Conservation (phyloP, 495 filamentous ascomycete genomes). For the Apiosordaria backusii region DNA sequence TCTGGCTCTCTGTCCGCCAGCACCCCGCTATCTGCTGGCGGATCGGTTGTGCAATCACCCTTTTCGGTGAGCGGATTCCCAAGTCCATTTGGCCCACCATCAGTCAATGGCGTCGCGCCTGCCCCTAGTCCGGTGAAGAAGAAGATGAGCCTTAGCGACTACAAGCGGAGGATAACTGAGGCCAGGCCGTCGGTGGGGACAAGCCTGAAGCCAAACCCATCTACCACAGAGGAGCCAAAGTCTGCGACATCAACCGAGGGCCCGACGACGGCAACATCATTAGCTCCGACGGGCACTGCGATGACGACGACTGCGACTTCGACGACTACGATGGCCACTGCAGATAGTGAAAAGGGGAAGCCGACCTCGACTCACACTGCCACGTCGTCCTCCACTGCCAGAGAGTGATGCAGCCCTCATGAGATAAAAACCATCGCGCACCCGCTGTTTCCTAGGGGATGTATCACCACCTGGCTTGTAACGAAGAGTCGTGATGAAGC, state of each 20-base stretch:
- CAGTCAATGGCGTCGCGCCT: conserved; percentile 43
- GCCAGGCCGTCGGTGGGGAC: conserved; percentile 36
- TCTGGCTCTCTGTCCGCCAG: conserved; percentile 32
- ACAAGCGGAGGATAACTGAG: conserved; percentile 53
- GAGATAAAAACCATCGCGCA: too few species aligned
- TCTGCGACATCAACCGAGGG: conserved; percentile 24
- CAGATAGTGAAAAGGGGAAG: too few species aligned
- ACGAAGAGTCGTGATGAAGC: background rate
- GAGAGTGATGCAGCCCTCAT: background rate
- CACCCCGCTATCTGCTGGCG: conserved; percentile 44
- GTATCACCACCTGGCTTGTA: background rate
- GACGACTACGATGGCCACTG: background rate
- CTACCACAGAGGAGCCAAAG: conserved; percentile 40
- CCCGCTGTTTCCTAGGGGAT: too few species aligned
- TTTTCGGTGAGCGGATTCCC: conserved; percentile 36
- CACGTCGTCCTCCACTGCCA: background rate
- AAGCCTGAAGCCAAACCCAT: conserved; percentile 31
- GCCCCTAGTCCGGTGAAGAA: conserved; percentile 64
- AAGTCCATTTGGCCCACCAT: conserved; percentile 42
- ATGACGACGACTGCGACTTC: conserved; percentile 15
- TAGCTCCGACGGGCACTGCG: conserved; percentile 28
- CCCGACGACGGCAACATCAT: conserved; percentile 27
- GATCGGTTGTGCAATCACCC: conserved; percentile 51
- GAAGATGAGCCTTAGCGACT: conserved; percentile 72
- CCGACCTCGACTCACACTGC: background rate